Evolutionary conservation across 176 grass and related monocot species (phyloP), one percentile per base, ranked within the genome.

Genomic region (Cenchrus purpureus): DNA sequence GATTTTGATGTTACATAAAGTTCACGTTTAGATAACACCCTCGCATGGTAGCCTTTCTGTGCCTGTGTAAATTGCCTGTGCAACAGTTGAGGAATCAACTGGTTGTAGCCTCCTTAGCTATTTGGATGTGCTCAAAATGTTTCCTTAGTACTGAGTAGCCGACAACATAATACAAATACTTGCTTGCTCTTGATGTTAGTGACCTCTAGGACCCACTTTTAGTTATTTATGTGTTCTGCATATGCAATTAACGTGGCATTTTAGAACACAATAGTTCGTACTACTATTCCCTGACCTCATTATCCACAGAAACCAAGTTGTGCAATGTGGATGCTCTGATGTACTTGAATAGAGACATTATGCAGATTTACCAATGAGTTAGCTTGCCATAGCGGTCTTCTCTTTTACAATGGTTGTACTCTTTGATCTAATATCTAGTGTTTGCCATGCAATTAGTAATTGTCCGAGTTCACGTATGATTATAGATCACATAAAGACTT

Each of bases 241-340:
- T 25, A 12, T 58, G 7, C 16, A 73, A 48, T 32, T n/a, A 15
- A 10, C 49, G 65, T 76, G 61, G 4, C 48, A 77, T 74, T 78
- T 76, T 76, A 28, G 1, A 67, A 67, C 58, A 57, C 17, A 8
- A 15, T 6, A 59, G 48, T 17, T 62, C 16, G 50, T 10, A 68
- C 59, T 22, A 11, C 45, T 62, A 70, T 10, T 48, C 31, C 15
- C 12, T 73, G 14, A 62, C 1, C 16, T 28, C 50, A 46, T 71
- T 65, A 78, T 20, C n/a, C n/a, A 20, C 25, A 42, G 70, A 72
- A 88, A 79, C 65, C 57, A 56, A 63, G 15, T 16, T 77, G 15
- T 52, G 68, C 20, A 77, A 78, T 73, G 51, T 65, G 10, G 12
- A 43, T 65, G 57, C 29, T 22, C 60, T 57, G 48, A 80, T 57